A percentile compares a stretch with the other conserved stretches of the same genome.
phyloP scores from a whole-genome alignment of 2,329 filamentous ascomycete genomes.

The Penicillium nordicum region DNA sequence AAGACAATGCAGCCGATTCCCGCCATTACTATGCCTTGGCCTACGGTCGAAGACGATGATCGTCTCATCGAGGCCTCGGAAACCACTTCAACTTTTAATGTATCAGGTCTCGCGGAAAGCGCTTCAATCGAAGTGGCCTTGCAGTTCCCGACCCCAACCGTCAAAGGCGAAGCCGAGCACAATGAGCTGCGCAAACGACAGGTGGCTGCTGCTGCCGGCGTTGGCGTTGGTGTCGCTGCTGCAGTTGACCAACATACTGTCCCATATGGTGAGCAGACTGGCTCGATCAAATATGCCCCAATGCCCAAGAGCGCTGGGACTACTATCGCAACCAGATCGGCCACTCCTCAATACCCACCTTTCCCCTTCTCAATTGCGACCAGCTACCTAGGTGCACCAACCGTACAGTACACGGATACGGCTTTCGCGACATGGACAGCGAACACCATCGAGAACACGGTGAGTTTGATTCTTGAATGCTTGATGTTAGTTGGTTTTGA shows the following conservation, averaged over 20 bases:
- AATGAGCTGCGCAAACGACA: constrained; percentile 33
- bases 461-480: constrained; percentile 38
- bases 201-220: constrained; percentile 13
- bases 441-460: constrained; percentile 56
- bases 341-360: constrained; percentile 53
- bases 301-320: constrained; percentile 59
- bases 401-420: constrained; percentile 51
- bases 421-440: constrained; percentile 51
- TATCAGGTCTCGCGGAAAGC: constrained; percentile 21
- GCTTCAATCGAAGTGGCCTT: constrained; percentile 23
- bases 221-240: neutral
- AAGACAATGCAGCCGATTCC: constrained; percentile 15
- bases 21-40: constrained; percentile 6
- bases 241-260: constrained; percentile 35
- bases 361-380: constrained; percentile 54
- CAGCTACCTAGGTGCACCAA: constrained; percentile 47
- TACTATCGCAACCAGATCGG: constrained; percentile 54
- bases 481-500: constrained; percentile 5
- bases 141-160: constrained; percentile 31
- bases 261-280: constrained; percentile 54
- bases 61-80: constrained; percentile 8
- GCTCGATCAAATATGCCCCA: constrained; percentile 58
- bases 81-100: neutral
- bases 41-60: neutral
- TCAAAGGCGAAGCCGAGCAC: constrained; percentile 20